These are phyloP conservation scores for Aspergillus avenaceus DNA, from an alignment of 495 filamentous ascomycete species.

Conservation along the genomic window DNA sequence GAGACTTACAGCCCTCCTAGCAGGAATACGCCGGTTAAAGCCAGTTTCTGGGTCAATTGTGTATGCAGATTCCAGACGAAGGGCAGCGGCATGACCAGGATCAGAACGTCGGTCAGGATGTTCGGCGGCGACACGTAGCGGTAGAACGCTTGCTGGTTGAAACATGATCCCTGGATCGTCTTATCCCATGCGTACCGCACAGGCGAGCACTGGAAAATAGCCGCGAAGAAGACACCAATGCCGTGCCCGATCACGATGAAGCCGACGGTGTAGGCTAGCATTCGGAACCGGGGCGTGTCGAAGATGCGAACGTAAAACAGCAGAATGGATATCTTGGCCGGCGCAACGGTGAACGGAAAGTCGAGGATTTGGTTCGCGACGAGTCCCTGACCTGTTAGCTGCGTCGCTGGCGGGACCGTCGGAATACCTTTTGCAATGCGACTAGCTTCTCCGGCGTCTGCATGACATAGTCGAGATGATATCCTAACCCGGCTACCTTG, in stretches of 20 bases:
- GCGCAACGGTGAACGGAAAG: conserved; percentile 27
- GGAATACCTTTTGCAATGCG: conserved; percentile 8
- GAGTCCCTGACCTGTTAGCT: conserved; percentile 5
- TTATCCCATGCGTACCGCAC: conserved; percentile 26
- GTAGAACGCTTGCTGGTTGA: conserved; percentile 26
- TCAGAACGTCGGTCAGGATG: conserved; percentile 30
- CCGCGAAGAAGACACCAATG: conserved; percentile 21
- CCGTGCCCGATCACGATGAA: conserved; percentile 20
- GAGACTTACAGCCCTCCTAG: conserved; percentile 27
- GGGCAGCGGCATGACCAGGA: conserved; percentile 42
- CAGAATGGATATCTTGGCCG: conserved; percentile 39
- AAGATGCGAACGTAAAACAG: conserved; percentile 41
- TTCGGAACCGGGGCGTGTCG: conserved; percentile 17
- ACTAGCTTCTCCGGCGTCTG: conserved; percentile 11
- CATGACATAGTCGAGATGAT: conserved; percentile 15
- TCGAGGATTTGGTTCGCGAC: conserved; percentile 22
- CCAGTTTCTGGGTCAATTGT: conserved; percentile 16
- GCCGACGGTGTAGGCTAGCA: conserved; percentile 30
- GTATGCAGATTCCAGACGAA: conserved; percentile 32
- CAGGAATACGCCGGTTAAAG: conserved; percentile 23
- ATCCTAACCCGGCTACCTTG: conserved; percentile 12
- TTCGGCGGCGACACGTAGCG: conserved; percentile 27
- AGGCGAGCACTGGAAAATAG: conserved; percentile 32
- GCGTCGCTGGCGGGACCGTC: not conserved
- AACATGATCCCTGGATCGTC: conserved; percentile 15